Conservation (phyloP, 1,284 basidiomycete species). For the Cutaneotrichosporon sp. region DNA sequence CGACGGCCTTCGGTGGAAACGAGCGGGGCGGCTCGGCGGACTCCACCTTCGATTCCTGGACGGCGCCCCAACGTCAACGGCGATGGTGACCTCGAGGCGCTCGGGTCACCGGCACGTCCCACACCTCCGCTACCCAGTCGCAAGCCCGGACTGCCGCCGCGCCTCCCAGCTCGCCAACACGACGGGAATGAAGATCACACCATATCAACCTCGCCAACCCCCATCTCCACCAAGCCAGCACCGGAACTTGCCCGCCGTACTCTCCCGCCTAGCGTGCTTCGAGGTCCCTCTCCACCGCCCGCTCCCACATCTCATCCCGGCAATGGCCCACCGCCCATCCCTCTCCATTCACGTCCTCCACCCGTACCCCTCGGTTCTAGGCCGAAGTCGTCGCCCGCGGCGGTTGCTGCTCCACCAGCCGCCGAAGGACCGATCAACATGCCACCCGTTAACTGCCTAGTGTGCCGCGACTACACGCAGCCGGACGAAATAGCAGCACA, state of each 20-base stretch:
- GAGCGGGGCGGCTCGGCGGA: not conserved
- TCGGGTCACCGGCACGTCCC: not conserved
- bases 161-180: not conserved
- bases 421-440: not conserved
- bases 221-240: not conserved
- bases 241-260: not conserved
- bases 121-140: not conserved
- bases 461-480: constrained; percentile 21
- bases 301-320: not conserved
- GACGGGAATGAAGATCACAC: not conserved
- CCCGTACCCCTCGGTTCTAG: constrained; percentile 5
- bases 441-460: constrained; percentile 9
- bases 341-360: not conserved
- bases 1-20: not conserved
- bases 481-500: constrained; percentile 18
- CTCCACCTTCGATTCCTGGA: not conserved
- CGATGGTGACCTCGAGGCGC: not conserved
- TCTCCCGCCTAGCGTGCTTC: not conserved
- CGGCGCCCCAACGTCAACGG: not conserved
- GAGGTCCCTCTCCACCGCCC: not conserved
- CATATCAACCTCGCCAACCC: not conserved
- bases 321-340: not conserved
- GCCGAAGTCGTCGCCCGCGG: constrained; percentile 5
- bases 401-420: not conserved
- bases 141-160: not conserved